These are phyloP conservation scores for Suhomyces faveliae DNA, from an alignment of 805 yeast species.

Conservation along the genomic window DNA sequence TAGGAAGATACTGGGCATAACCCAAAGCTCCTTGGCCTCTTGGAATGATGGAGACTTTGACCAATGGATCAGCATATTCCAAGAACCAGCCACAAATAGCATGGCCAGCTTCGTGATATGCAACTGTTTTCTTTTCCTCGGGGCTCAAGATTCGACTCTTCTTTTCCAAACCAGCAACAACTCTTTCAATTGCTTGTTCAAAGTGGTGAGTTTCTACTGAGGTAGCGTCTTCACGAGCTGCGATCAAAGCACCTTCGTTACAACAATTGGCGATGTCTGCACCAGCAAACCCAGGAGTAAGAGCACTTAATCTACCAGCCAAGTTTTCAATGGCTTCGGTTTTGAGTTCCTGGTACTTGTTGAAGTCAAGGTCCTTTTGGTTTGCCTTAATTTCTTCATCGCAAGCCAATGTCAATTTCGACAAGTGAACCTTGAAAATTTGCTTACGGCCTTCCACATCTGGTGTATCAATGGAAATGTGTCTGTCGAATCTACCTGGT, in stretches of 20 bases:
- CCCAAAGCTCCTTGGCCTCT: conserved; percentile 94
- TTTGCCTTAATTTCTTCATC: conserved; percentile 36
- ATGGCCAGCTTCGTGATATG: conserved; percentile 96
- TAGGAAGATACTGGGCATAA: conserved; percentile 93
- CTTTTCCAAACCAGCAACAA: conserved; percentile 90
- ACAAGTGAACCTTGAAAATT: conserved; percentile 78
- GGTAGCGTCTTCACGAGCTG: conserved; percentile 73
- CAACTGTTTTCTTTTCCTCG: conserved; percentile 81
- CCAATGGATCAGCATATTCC: conserved; percentile 82
- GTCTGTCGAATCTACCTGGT: conserved; percentile 95
- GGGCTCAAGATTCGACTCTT: conserved; percentile 75
- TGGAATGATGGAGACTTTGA: conserved; percentile 92
- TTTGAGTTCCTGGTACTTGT: conserved; percentile 38
- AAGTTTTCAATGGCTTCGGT: conserved; percentile 52
- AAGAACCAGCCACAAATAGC: conserved; percentile 95
- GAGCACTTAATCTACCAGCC: conserved; percentile 82
- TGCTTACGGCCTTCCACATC: conserved; percentile 87
- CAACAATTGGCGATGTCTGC: conserved; percentile 95
- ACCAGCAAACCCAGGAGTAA: conserved; percentile 95
- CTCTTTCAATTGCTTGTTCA: conserved; percentile 91
- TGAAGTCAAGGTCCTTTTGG: conserved; percentile 39
- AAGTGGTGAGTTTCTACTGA: conserved; percentile 69
- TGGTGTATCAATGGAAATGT: conserved; percentile 81
- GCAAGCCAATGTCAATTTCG: conserved; percentile 50
- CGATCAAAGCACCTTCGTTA: conserved; percentile 91